Percentiles rank a stretch among this genome's conserved stretches.
Evolutionary conservation across 2,329 filamentous ascomycete species (phyloP).

Genomic region (Neospermospora avenae): DNA sequence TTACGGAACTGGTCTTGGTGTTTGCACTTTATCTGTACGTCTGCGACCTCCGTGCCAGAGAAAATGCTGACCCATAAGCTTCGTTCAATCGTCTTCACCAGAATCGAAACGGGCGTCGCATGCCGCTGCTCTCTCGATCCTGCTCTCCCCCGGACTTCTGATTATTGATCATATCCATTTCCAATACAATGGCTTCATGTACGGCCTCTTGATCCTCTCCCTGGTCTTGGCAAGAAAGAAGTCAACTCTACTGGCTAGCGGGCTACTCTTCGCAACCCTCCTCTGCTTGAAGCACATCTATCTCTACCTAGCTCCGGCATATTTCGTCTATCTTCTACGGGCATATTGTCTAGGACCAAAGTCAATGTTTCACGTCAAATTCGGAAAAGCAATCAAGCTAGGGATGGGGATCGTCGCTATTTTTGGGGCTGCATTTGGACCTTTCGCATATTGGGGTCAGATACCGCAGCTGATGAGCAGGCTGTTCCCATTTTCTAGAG

Average conservation of each 20-base stretch:
- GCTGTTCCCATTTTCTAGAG: constrained; percentile 90
- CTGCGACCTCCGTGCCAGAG: not conserved
- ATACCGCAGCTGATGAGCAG: constrained; percentile 79
- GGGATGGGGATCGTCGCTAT: constrained; percentile 68
- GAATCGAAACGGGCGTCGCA: constrained; percentile 73
- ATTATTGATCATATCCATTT: constrained; percentile 99
- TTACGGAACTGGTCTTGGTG: constrained; percentile 78
- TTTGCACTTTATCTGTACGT: constrained; percentile 74
- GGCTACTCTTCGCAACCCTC: constrained; percentile 77
- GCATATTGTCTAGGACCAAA: constrained; percentile 80
- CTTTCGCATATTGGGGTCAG: constrained; percentile 79
- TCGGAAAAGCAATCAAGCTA: constrained; percentile 80
- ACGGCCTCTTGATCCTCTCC: constrained; percentile 84
- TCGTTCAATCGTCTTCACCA: constrained; percentile 66
- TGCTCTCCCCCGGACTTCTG: constrained; percentile 87
- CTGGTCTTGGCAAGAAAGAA: constrained; percentile 76
- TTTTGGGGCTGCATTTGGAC: constrained; percentile 80
- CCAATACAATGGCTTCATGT: constrained; percentile 97
- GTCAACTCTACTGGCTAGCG: constrained; percentile 73
- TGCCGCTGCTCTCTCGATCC: constrained; percentile 80
- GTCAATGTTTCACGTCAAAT: constrained; percentile 71
- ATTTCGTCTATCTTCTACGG: constrained; percentile 90
- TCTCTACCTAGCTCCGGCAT: constrained; percentile 91
- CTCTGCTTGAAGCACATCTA: constrained; percentile 98
- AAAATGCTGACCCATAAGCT: constrained; percentile 48